Conservation (phyloP, 768 basidiomycete genomes). For the Leccinum subtestaceum region DNA sequence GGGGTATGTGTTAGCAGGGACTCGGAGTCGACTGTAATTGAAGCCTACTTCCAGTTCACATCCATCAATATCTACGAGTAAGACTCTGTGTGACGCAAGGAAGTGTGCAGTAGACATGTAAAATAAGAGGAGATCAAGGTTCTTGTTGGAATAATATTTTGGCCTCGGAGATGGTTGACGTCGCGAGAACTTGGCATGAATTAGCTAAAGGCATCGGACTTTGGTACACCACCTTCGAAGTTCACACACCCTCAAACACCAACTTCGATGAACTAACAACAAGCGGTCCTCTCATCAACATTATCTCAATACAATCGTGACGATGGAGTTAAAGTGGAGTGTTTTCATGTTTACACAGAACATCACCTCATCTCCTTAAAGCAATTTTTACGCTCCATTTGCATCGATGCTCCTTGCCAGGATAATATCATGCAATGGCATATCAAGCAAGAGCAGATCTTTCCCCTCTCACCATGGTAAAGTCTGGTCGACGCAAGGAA, state of each 20-base stretch:
- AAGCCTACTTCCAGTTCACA: constrained; percentile 42
- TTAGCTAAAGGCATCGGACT: too few species aligned
- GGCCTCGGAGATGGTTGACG: too few species aligned
- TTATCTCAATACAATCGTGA: neutral
- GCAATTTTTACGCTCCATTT: neutral
- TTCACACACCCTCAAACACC: neutral
- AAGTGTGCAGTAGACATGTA: neutral
- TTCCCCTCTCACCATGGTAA: neutral
- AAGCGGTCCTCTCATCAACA: neutral
- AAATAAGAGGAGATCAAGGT: neutral
- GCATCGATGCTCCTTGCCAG: neutral
- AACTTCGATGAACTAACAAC: neutral
- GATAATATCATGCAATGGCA: neutral
- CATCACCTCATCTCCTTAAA: neutral
- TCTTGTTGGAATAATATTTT: neutral
- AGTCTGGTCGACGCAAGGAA: neutral
- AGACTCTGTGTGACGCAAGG: neutral
- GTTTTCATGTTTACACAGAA: neutral
- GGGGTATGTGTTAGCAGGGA: too few species aligned
- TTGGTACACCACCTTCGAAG: neutral
- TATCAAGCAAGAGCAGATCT: neutral
- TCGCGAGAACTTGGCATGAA: too few species aligned
- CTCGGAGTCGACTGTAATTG: neutral
- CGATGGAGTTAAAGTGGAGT: neutral
- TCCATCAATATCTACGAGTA: constrained; percentile 38